Evolutionary conservation across 163 green algal species (phyloP).

Genomic region (Volvox carteri): DNA sequence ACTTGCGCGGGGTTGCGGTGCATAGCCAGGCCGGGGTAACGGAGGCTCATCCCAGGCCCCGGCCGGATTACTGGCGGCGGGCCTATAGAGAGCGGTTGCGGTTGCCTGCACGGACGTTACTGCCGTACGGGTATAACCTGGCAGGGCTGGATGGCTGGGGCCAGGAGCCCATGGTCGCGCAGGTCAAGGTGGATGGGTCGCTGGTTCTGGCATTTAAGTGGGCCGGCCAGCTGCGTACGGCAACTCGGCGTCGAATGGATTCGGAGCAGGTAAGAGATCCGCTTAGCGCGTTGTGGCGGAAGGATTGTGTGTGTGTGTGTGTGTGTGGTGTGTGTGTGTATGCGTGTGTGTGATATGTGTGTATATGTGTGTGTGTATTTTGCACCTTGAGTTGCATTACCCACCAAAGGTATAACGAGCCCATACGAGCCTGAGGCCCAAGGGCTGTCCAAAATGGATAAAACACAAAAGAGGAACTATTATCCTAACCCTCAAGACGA

Average conservation of each 20-base stretch:
- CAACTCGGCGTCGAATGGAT: slow-evolving; percentile 57
- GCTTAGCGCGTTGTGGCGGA: no score
- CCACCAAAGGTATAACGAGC: no score
- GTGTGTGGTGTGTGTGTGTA: no score
- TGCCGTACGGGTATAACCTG: neutral
- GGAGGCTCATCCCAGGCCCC: no score
- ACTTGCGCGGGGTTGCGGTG: neutral
- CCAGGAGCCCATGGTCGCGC: neutral
- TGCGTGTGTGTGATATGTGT: no score
- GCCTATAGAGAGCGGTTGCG: neutral
- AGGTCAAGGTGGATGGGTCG: slow-evolving; percentile 65
- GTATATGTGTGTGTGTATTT: no score
- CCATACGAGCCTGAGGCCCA: no score
- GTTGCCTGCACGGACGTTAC: neutral
- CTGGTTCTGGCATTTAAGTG: slow-evolving; percentile 62
- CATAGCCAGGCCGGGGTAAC: neutral
- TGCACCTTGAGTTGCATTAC: no score
- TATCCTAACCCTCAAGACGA: no score
- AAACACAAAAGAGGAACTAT: no score
- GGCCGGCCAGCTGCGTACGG: slow-evolving; percentile 45
- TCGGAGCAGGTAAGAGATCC: slow-evolving; percentile 68
- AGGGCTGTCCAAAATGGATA: neutral
- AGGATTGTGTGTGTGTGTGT: no score
- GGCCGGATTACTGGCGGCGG: neutral
- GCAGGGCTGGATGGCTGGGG: neutral